These are phyloP conservation scores for Auricularia sp. DNA, from an alignment of 768 basidiomycete genomes.

Conservation along the genomic window DNA sequence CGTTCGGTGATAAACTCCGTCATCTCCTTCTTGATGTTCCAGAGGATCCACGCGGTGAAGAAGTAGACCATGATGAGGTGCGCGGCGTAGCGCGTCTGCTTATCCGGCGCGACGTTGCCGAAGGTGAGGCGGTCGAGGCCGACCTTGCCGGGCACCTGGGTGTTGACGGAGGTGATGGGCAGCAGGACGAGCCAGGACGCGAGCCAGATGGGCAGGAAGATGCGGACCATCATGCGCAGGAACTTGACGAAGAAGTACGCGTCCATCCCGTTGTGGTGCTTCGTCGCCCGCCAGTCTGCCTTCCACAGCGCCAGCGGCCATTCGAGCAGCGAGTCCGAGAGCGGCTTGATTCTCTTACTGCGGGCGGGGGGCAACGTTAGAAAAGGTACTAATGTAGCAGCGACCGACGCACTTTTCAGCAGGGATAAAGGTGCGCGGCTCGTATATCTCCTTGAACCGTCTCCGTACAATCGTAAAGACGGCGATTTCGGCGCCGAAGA, in stretches of 20 bases:
- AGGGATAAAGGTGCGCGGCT: constrained; percentile 69
- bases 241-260: constrained; percentile 75
- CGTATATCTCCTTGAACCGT: constrained; percentile 82
- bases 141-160: constrained; percentile 31
- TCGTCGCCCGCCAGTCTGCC: constrained; percentile 52
- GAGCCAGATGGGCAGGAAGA: constrained; percentile 86
- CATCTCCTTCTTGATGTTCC: constrained; percentile 76
- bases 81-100: constrained; percentile 57
- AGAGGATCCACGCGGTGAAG: constrained; percentile 78
- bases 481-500: constrained; percentile 60
- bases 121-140: constrained; percentile 69
- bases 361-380: neutral
- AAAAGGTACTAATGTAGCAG: neutral
- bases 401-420: constrained; percentile 25
- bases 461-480: constrained; percentile 77
- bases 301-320: constrained; percentile 63
- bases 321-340: constrained; percentile 39
- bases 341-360: constrained; percentile 50
- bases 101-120: constrained; percentile 54
- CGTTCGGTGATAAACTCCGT: constrained; percentile 65
- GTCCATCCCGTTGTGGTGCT: constrained; percentile 70
- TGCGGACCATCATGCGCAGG: constrained; percentile 63
- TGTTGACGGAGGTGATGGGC: constrained; percentile 57
- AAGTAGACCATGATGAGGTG: constrained; percentile 69
- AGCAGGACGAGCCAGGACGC: constrained; percentile 80